These are phyloP conservation scores for Salix arbutifolia DNA, from an alignment of 345 rosid species.

Conservation along the genomic window DNA sequence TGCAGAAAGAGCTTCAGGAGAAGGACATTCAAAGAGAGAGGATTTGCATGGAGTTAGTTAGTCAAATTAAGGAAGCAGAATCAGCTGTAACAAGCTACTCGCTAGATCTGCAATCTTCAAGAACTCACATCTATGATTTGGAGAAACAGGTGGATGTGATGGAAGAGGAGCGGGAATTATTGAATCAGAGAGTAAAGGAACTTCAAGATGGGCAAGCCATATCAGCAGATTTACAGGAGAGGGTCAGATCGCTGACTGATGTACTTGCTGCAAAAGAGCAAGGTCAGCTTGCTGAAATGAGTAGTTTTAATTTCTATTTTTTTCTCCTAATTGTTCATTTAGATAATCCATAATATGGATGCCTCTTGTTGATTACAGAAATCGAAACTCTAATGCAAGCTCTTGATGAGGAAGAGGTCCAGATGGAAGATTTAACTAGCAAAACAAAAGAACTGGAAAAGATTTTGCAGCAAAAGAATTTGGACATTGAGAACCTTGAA, in stretches of 20 bases:
- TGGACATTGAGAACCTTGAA: constrained; percentile 68
- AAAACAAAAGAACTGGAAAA: constrained; percentile 57
- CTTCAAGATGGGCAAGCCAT: constrained; percentile 56
- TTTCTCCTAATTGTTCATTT: neutral
- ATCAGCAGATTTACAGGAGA: constrained; percentile 48
- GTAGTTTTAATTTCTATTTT: neutral
- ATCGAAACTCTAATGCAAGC: constrained; percentile 95
- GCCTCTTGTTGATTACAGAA: constrained; percentile 42
- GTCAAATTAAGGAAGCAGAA: constrained; percentile 92
- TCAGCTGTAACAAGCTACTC: constrained; percentile 55
- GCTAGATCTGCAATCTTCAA: constrained; percentile 63
- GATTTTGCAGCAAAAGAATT: constrained; percentile 54
- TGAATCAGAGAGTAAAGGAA: constrained; percentile 52
- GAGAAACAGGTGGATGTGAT: constrained; percentile 46
- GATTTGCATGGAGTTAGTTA: constrained; percentile 74
- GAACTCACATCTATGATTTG: constrained; percentile 44
- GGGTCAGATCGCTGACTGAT: constrained; percentile 46
- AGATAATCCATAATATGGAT: constrained; percentile 2
- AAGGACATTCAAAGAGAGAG: constrained; percentile 76
- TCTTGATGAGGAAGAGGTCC: constrained; percentile 90
- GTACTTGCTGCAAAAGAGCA: constrained; percentile 70
- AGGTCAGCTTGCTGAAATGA: constrained; percentile 43
- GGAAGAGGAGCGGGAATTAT: constrained; percentile 44
- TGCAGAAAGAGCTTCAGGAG: constrained; percentile 91
- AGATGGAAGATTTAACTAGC: constrained; percentile 72